A percentile compares a stretch with the other conserved stretches of the same genome.
These are phyloP conservation scores for Salix caprea DNA, from an alignment of 345 rosid species.

Conservation along the genomic window DNA sequence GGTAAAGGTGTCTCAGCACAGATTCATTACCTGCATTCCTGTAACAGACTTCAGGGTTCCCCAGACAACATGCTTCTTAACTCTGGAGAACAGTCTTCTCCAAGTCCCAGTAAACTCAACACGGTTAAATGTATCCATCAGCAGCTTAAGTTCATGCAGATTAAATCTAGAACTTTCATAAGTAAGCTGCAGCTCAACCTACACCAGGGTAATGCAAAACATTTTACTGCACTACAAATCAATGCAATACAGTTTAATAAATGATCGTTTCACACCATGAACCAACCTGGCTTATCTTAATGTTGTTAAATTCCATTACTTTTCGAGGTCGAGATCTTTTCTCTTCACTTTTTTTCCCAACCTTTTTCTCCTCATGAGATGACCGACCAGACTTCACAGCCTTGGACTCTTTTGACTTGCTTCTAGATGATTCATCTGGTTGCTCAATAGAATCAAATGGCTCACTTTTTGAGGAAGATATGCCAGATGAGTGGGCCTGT, in stretches of 20 bases:
- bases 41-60: constrained; percentile 96
- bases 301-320: constrained; percentile 87
- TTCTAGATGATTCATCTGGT: constrained; percentile 62
- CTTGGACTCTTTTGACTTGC: constrained; percentile 63
- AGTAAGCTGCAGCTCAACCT: constrained; percentile 90
- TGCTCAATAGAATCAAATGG: constrained; percentile 48
- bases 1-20: neutral
- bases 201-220: constrained; percentile 8
- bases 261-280: neutral
- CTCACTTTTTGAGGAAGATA: constrained; percentile 47
- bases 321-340: constrained; percentile 85
- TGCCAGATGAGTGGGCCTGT: constrained; percentile 52
- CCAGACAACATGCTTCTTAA: constrained; percentile 97
- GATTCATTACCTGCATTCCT: constrained; percentile 82
- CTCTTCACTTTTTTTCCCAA: constrained; percentile 71
- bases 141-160: constrained; percentile 88
- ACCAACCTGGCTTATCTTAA: constrained; percentile 92
- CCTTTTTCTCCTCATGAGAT: constrained; percentile 87
- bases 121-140: constrained; percentile 94
- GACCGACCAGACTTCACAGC: constrained; percentile 65
- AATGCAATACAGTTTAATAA: neutral
- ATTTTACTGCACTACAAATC: neutral
- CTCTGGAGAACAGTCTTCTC: constrained; percentile 97
- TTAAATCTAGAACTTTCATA: constrained; percentile 93
- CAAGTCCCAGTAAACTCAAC: constrained; percentile 88